Base-by-base conservation (phyloP, 805 yeast genomes). In the Kockiozyma suomiensis region DNA sequence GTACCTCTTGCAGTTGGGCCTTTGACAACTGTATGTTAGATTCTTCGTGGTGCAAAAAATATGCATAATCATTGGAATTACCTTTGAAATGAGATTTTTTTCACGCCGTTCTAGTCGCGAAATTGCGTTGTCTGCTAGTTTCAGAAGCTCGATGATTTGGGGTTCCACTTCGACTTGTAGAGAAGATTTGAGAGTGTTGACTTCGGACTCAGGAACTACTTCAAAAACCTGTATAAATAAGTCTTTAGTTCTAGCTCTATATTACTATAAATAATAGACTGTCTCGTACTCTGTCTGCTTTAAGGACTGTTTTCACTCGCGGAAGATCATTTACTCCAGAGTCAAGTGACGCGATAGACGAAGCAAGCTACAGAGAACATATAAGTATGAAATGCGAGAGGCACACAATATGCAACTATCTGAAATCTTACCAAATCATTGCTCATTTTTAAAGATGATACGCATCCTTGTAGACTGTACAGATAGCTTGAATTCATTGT, bases 161-260 rank as follows among this genome's bases (percentile, higher is more conserved):
- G 73, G 73, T 49, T 67, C 72, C n/a, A 70, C 65, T 49, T 69
- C 70, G 7, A 56, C 58, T 7, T 69, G 68, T 1, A 70, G 52
- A 10, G 70, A 66, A 8, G 58, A 21, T 46, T 64, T 65, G 19
- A 70, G 60, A 8, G 61, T 52, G 23, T 41, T 52, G 15, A 70
- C 67, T n/a, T 68, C 72, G 1, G 65, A 54, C 49, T 67, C 70
- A 2, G 73, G 63, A 8, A 68, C 72, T 6, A 70, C 65, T 10
- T 69, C 73, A 54, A 70, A 70, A 13, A 70, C 72, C 62, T 66
- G 10, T 8, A 13, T 17, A n/a, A 1, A 13, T 32, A 15, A 42
- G 38, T 17, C 30, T 8, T 12, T 40, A 10, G 12, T n/a, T n/a
- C n/a, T n/a, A n/a, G n/a, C n/a, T n/a, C n/a, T 40, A 1, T 30